Base-by-base conservation (phyloP, 2,329 filamentous ascomycete genomes). In the Pestalotiopsis sp. region DNA sequence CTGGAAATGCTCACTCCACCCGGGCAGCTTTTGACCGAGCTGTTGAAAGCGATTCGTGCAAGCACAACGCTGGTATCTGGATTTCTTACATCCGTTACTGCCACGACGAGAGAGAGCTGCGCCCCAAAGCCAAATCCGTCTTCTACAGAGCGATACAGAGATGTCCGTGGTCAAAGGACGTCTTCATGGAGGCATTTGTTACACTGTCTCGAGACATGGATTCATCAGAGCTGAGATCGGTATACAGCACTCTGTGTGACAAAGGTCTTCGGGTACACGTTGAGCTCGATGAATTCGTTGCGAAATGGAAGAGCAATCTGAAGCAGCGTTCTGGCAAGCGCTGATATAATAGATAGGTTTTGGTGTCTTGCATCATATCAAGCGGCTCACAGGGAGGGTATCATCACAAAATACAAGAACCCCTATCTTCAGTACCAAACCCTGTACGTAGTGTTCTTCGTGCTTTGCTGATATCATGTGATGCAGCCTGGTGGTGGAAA, bases 11-110 rank as follows among this genome's bases (percentile, higher is more conserved):
- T 4, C 82, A 88, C 72, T 86, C 86, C 0, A 80, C 84, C 0
- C 82, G 81, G 52, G 81, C 83, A 0, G 86, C 85, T 0, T 87
- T 88, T 66, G 87, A 88, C 73, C 80, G 82, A n/a, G 85, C 86
- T 1, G 74, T 89, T 1, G 76, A 77, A 1, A 80, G 80, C 64
- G 79, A 81, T 3, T 71, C 71, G 13, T 81, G 82, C 74, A 78
- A 75, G 36, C 78, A 79, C 49, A 85, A 82, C 61, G 74, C 80
- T 0, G 77, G 78, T 5, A 71, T 89, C 4, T 90, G 87, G 87
- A 73, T 81, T 20, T 76, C 78, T 3, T 89, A 88, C 70, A 77
- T 88, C 25, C 81, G 81, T 7, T 86, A 87, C 75, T 84, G 83
- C 71, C 75, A 77, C 67, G 76, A 68, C 2, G 67, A 67, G 14